Percentiles rank a stretch among this genome's conserved stretches.
These are phyloP conservation scores for Spathaspora arborariae DNA, from an alignment of 805 yeast genomes.

Conservation along the genomic window DNA sequence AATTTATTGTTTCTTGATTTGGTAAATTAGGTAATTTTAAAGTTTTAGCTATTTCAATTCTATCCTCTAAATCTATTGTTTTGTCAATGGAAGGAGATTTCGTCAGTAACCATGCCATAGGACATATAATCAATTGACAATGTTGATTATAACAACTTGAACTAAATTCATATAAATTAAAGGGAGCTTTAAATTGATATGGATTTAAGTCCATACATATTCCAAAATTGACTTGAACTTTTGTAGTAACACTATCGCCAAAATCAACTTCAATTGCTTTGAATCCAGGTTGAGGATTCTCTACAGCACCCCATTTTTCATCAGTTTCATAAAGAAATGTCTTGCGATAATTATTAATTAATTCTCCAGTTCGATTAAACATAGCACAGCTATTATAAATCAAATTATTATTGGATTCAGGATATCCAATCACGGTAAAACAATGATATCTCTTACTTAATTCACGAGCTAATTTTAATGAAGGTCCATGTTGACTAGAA, in stretches of 20 bases:
- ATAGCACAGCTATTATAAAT: conserved; percentile 70
- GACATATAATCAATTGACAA: conserved; percentile 61
- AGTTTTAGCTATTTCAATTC: background rate
- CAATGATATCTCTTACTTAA: conserved; percentile 51
- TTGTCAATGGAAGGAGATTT: conserved; percentile 39
- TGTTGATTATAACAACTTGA: conserved; percentile 43
- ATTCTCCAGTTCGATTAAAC: conserved; percentile 52
- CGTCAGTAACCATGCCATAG: conserved; percentile 82
- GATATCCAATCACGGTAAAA: conserved; percentile 78
- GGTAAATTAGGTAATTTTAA: conserved; percentile 23
- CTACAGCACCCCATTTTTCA: conserved; percentile 73
- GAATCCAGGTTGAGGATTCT: conserved; percentile 58
- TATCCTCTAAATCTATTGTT: conserved; percentile 3
- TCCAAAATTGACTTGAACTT: conserved; percentile 54
- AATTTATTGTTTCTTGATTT: conserved; percentile 51
- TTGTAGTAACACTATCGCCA: background rate
- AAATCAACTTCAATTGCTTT: conserved; percentile 40
- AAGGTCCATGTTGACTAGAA: conserved; percentile 37
- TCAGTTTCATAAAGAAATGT: conserved; percentile 76
- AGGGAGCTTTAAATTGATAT: conserved; percentile 77
- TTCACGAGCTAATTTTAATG: conserved; percentile 53
- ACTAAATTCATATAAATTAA: conserved; percentile 69
- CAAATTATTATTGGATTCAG: conserved; percentile 44
- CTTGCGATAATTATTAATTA: conserved; percentile 69
- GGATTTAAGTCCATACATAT: conserved; percentile 96